Evolutionary conservation across 371 early-diverging fungal genomes (phyloP).

Genomic region (Actinomortierella wolfii): DNA sequence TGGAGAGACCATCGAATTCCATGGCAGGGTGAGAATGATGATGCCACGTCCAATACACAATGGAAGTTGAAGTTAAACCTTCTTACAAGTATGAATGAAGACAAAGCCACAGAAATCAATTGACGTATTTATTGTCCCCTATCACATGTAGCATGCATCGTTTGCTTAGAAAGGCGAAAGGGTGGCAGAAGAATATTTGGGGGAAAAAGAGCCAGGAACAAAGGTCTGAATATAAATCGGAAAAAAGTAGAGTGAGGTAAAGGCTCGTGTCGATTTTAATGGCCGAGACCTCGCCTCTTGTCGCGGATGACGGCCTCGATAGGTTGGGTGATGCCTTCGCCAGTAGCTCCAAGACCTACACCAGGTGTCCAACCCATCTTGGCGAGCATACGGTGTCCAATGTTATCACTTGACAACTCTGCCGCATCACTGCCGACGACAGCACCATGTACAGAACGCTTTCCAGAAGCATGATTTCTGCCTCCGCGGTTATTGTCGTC

Average conservation of each 20-base stretch:
- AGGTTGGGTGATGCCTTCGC: conserved; percentile 81
- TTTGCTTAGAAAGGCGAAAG: too few relatives aligned
- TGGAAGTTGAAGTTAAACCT: too few relatives aligned
- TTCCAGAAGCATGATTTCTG: conserved; percentile 2
- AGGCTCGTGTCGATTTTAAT: conserved; percentile 50
- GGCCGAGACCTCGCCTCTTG: conserved; percentile 78
- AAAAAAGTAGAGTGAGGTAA: too few relatives aligned
- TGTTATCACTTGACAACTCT: conserved; percentile 68
- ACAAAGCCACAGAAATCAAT: too few relatives aligned
- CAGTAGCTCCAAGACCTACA: conserved; percentile 77
- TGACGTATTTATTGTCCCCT: too few relatives aligned
- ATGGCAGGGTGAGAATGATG: too few relatives aligned
- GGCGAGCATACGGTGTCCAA: conserved; percentile 81
- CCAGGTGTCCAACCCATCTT: conserved; percentile 89
- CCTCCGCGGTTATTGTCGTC: not conserved
- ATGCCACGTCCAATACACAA: too few relatives aligned
- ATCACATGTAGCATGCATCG: too few relatives aligned
- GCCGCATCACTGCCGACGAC: conserved; percentile 72
- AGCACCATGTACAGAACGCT: conserved; percentile 52
- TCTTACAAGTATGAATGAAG: too few relatives aligned
- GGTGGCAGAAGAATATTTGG: too few relatives aligned
- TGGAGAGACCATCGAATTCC: conserved; percentile 44
- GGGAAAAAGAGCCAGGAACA: too few relatives aligned
- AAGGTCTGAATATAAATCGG: too few relatives aligned
- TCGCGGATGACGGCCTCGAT: conserved; percentile 85